A percentile compares a stretch with the other conserved stretches of the same genome.
phyloP scores from a whole-genome alignment of 1,284 basidiomycete species.

The Ganoderma multipileum region DNA sequence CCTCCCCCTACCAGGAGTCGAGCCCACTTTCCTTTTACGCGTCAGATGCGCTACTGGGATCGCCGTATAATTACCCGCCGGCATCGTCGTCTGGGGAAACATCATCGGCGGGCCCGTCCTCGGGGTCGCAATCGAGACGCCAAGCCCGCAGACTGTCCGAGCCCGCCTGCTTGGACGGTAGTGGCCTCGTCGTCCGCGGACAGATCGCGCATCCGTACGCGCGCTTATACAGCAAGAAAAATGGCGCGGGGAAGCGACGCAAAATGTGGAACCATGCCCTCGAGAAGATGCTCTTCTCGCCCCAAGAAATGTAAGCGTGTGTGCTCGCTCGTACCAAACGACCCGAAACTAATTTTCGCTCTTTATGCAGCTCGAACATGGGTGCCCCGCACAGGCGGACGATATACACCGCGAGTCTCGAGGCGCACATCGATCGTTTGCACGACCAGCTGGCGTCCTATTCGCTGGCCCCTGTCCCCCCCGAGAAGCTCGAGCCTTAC shows the following conservation, averaged over 20 bases:
- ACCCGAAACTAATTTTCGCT: not conserved
- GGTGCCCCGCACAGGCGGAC: slow-evolving; percentile 59
- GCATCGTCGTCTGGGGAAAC: not conserved
- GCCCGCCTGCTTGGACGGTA: slow-evolving; percentile 18
- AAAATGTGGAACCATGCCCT: slow-evolving; percentile 79
- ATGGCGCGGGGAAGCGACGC: slow-evolving; percentile 62
- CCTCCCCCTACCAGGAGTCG: slow-evolving; percentile 4
- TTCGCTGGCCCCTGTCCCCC: slow-evolving; percentile 34
- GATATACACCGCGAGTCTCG: slow-evolving; percentile 44
- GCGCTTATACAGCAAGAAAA: slow-evolving; percentile 66
- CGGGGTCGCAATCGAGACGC: slow-evolving; percentile 12
- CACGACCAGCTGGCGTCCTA: slow-evolving; percentile 37
- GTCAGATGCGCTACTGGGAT: slow-evolving; percentile 1
- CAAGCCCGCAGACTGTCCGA: slow-evolving; percentile 10
- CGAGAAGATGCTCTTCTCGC: slow-evolving; percentile 72
- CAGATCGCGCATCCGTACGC: slow-evolving; percentile 68
- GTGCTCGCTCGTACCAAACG: not conserved
- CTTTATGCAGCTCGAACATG: slow-evolving; percentile 59
- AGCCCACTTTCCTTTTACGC: slow-evolving; percentile 11
- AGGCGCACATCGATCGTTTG: slow-evolving; percentile 40
- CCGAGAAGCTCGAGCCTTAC: slow-evolving; percentile 37
- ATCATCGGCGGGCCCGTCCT: slow-evolving; percentile 1
- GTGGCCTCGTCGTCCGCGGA: slow-evolving; percentile 34
- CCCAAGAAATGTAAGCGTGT: slow-evolving; percentile 64
- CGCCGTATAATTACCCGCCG: slow-evolving; percentile 12